Percentiles rank a stretch among this genome's conserved stretches.
phyloP scores from a whole-genome alignment of 257 asterid genomes.

The Ligustrum vulgare region DNA sequence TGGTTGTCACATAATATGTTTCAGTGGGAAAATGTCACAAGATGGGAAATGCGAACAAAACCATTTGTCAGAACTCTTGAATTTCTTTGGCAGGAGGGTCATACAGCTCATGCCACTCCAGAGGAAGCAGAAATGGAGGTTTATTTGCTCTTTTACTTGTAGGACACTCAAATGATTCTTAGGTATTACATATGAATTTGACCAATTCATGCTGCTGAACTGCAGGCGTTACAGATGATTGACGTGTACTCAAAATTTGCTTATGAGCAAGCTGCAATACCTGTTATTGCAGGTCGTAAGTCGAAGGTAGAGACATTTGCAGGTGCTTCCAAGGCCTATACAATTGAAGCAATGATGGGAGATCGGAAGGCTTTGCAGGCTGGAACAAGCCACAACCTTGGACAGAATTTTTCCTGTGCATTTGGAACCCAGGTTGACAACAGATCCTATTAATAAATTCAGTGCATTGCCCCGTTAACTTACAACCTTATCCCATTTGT shows the following conservation, averaged over 20 bases:
- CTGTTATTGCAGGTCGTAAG: conserved; percentile 95
- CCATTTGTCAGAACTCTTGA: conserved; percentile 94
- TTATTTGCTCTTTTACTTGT: conserved; percentile 14
- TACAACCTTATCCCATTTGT: background rate
- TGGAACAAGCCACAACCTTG: conserved; percentile 98
- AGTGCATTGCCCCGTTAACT: background rate
- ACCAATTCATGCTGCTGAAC: conserved; percentile 37
- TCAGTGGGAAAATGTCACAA: conserved; percentile 97
- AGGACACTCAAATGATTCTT: conserved; percentile 11
- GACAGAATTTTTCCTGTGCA: conserved; percentile 97
- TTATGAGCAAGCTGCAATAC: conserved; percentile 97
- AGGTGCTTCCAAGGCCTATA: conserved; percentile 90
- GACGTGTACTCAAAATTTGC: conserved; percentile 86
- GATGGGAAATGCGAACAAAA: conserved; percentile 99
- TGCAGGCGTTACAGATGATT: conserved; percentile 98
- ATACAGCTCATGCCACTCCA: conserved; percentile 90
- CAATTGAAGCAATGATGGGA: conserved; percentile 99
- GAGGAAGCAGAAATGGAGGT: conserved; percentile 99
- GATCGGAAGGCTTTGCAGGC: conserved; percentile 97
- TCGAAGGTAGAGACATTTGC: conserved; percentile 93
- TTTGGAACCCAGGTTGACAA: conserved; percentile 79
- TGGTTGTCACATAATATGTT: conserved; percentile 21
- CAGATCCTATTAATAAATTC: conserved; percentile 4
- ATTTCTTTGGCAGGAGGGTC: conserved; percentile 99
- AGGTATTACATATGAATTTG: conserved; percentile 24